Evolutionary conservation across 129 eudicot genomes (phyloP).

Genomic region (Oenanthe sinensis): DNA sequence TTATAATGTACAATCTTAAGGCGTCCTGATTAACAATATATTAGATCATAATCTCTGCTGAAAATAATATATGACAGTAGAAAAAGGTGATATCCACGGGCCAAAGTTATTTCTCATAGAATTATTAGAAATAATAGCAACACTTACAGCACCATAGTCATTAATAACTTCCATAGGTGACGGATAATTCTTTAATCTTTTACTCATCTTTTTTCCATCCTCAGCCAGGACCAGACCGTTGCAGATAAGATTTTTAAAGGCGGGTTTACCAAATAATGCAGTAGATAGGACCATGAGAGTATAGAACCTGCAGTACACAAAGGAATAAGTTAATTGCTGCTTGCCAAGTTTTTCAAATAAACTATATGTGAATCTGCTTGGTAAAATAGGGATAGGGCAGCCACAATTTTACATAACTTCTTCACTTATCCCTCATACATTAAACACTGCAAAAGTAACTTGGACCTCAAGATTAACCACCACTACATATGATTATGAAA

Average conservation of each 20-base stretch:
- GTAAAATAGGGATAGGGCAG: background rate
- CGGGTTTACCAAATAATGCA: conserved; percentile 80
- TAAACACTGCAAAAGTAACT: background rate
- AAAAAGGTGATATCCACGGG: background rate
- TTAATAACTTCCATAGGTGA: conserved; percentile 70
- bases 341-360: background rate
- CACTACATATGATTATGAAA: background rate
- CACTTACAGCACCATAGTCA: conserved; percentile 81
- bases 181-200: conserved; percentile 82
- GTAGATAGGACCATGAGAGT: conserved; percentile 92
- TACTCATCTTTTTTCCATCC: conserved; percentile 95
- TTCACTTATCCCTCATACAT: background rate
- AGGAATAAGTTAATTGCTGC: background rate
- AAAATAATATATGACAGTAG: background rate
- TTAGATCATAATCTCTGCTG: conserved; percentile 6
- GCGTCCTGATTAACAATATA: conserved; percentile 45
- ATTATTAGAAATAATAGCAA: background rate
- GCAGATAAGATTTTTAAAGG: conserved; percentile 85
- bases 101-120: background rate
- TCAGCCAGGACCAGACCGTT: conserved; percentile 95
- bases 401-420: background rate
- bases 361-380: background rate
- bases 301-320: conserved; percentile 53
- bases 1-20: conserved; percentile 67
- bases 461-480: background rate